phyloP scores from a whole-genome alignment of 1,284 basidiomycete species.

The Malassezia furfur region DNA sequence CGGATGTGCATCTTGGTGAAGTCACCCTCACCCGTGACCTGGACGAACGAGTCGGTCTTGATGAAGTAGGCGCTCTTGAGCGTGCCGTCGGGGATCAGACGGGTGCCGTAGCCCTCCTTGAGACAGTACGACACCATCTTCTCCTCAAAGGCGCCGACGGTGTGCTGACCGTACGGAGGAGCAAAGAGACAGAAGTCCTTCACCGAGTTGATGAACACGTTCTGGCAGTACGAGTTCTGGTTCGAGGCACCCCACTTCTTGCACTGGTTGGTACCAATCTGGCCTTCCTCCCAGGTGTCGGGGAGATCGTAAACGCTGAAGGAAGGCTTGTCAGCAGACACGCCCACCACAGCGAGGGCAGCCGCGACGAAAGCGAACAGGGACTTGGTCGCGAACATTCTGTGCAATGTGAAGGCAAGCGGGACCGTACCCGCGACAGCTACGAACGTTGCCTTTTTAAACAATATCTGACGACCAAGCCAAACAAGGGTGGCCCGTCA shows the following conservation, averaged over 20 bases:
- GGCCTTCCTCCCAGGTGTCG: conserved; percentile 37
- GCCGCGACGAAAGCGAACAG: background rate
- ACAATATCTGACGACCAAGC: background rate
- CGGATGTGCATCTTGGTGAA: conserved; percentile 47
- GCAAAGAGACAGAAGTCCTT: conserved; percentile 41
- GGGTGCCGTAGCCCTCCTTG: conserved; percentile 53
- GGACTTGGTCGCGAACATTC: background rate
- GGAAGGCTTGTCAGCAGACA: conserved; percentile 19
- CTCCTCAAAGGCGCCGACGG: conserved; percentile 50
- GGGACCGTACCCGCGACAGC: background rate
- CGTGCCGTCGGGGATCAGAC: conserved; percentile 65
- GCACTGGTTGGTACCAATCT: conserved; percentile 39
- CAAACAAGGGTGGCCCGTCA: no score
- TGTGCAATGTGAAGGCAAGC: background rate
- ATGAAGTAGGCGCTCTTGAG: conserved; percentile 64
- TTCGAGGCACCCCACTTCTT: conserved; percentile 28
- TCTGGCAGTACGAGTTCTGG: conserved; percentile 31
- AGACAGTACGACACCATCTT: conserved; percentile 63
- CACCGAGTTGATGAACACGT: conserved; percentile 40
- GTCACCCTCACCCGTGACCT: conserved; percentile 56
- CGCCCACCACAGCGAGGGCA: background rate
- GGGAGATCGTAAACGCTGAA: conserved; percentile 31
- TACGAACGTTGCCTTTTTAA: background rate
- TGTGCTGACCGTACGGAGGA: conserved; percentile 22
- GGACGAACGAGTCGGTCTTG: conserved; percentile 60